phyloP scores from a whole-genome alignment of 441 rosid genomes.

The Populus hybrid region DNA sequence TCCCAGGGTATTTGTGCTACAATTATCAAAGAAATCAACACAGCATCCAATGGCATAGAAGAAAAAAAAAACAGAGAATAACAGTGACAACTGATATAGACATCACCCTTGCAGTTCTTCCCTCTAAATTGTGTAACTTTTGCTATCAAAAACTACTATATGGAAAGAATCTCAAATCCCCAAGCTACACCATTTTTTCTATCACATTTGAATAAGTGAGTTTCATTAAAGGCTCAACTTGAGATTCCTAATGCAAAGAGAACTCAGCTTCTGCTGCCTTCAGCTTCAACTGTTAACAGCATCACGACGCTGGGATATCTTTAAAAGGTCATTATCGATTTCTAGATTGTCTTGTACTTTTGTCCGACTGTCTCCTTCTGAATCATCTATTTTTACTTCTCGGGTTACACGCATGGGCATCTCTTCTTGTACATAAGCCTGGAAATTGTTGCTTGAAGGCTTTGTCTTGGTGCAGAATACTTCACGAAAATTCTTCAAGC shows the following conservation, averaged over 20 bases:
- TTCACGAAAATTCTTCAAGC: constrained; percentile 52
- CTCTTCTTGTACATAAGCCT: constrained; percentile 38
- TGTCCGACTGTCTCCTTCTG: constrained; percentile 26
- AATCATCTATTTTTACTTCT: constrained; percentile 21
- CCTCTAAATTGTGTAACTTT: not conserved
- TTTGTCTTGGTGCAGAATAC: constrained; percentile 38
- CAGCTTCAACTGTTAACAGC: constrained; percentile 14
- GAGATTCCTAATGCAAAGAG: not conserved
- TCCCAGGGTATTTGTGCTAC: not conserved
- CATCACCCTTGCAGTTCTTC: constrained; percentile 13
- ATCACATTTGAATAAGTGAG: not conserved
- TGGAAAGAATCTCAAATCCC: not conserved
- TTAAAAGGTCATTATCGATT: constrained; percentile 42
- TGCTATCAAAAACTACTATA: not conserved
- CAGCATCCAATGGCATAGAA: not conserved
- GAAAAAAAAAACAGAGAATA: not conserved
- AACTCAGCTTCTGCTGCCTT: not conserved
- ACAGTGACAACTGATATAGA: not conserved
- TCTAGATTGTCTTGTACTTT: constrained; percentile 54
- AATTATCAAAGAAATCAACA: constrained; percentile 3
- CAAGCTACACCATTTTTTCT: not conserved
- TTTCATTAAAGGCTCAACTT: not conserved
- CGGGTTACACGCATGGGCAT: constrained; percentile 11
- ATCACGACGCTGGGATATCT: constrained; percentile 39
- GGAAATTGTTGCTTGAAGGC: constrained; percentile 31